Evolutionary conservation across 805 yeast species (phyloP), one percentile per base, ranked within the genome.

Genomic region (Yarrowia osloensis): DNA sequence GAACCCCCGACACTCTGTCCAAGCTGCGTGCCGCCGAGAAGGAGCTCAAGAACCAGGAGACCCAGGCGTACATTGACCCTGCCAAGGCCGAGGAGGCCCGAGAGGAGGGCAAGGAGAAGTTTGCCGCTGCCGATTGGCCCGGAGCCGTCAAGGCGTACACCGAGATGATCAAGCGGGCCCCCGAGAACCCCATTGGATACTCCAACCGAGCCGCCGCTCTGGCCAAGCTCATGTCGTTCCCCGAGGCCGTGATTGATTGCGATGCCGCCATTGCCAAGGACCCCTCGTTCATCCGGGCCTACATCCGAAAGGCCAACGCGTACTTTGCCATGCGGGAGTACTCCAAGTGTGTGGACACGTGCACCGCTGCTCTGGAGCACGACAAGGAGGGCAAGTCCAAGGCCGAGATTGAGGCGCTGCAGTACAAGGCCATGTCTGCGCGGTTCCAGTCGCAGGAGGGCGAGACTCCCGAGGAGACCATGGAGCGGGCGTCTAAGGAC

Each of bases 151-250:
- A 90, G 77, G 89, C 97, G 4, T 95, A 95, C 80, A 84, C 96
- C 61, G 99, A 95, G 80, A 95, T 95, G 93, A 83, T 94, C 73
- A 91, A 92, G 80, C 89, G 99, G 77, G 92, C 93, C n/a, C 99
- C 99, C 67, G 86, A 86, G 67, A 98, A 95, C 78, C 96, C 96
- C 26, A 87, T 97, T 78, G 98, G 98, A 68, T 95, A 92, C 79
- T 92, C 97, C 39, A 95, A 95, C 82, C 89, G 99, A 80, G 99
- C 99, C 65, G 99, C 99, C 44, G 97, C 97, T 1, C 85, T 89
- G 76, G 88, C 97, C 55, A 95, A 95, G 79, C 85, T 95, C 72
- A 86, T 94, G 90, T 91, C 97, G 13, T 95, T 94, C 89, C 98
- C 98, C 21, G 98, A 94, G 72, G 98, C 97, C 19, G 88, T 95